phyloP scores from a whole-genome alignment of 2,329 filamentous ascomycete genomes.

The Phyllosticta capitalensis region DNA sequence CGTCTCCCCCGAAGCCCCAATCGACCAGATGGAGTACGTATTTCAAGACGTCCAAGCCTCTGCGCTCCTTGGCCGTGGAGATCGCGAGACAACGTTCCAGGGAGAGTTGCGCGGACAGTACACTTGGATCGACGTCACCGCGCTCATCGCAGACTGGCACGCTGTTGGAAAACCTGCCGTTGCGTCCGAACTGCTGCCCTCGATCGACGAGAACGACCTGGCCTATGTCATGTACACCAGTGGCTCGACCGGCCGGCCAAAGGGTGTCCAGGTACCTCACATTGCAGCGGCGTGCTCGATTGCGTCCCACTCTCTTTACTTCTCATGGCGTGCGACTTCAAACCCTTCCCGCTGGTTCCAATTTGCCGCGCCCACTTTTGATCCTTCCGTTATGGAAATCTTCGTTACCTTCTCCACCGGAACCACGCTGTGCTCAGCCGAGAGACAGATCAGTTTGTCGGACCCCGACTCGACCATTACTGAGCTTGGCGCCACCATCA shows the following conservation, averaged over 20 bases:
- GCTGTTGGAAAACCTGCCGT: constrained; percentile 17
- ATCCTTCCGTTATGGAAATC: constrained; percentile 83
- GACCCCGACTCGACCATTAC: constrained; percentile 62
- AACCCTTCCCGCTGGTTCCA: constrained; percentile 58
- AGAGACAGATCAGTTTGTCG: constrained; percentile 63
- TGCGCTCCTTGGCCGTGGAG: background rate
- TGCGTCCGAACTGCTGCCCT: background rate
- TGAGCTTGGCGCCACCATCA: constrained; percentile 58
- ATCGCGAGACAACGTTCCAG: constrained; percentile 20
- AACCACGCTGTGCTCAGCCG: constrained; percentile 67
- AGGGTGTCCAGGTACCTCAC: constrained; percentile 10
- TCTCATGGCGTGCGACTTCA: constrained; percentile 33
- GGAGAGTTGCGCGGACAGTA: constrained; percentile 13
- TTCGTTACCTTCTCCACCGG: constrained; percentile 74
- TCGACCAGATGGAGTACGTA: constrained; percentile 34
- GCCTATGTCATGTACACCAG: constrained; percentile 11
- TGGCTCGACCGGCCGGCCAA: constrained; percentile 9
- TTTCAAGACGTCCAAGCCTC: constrained; percentile 10
- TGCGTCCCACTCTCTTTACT: constrained; percentile 52
- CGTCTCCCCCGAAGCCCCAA: constrained; percentile 61
- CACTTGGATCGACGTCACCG: constrained; percentile 1
- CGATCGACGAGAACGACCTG: constrained; percentile 7
- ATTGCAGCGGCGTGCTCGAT: constrained; percentile 15
- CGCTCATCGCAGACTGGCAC: constrained; percentile 3
- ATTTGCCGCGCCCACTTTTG: constrained; percentile 75